Conservation (phyloP, 108 stramenopile species). For the Chaetoceros tenuissimus region DNA sequence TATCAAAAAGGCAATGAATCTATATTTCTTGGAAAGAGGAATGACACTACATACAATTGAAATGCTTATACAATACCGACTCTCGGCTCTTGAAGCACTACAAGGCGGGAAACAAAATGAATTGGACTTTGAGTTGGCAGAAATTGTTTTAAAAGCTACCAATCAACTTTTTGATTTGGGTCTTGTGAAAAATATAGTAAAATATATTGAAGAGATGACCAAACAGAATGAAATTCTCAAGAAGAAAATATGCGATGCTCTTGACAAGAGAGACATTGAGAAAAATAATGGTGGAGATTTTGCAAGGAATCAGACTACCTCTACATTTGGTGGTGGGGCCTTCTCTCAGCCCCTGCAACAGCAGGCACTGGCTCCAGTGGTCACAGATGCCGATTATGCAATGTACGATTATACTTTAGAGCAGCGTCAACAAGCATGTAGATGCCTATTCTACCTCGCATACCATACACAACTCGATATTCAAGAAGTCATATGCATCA, state of each 20-base stretch:
- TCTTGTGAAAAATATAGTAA: constrained; percentile 43
- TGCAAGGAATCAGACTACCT: background rate
- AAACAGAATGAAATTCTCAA: constrained; percentile 23
- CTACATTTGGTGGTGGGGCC: background rate
- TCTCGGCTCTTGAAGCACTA: background rate
- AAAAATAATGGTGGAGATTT: background rate
- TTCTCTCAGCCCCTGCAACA: constrained; percentile 3
- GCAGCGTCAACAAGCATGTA: constrained; percentile 58
- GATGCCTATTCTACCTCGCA: constrained; percentile 61
- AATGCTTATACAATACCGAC: constrained; percentile 26
- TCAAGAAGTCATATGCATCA: constrained; percentile 41
- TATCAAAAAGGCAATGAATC: constrained; percentile 12
- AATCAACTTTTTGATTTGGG: constrained; percentile 41
- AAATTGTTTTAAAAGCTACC: constrained; percentile 32
- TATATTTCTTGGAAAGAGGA: constrained; percentile 40
- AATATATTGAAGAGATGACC: constrained; percentile 41
- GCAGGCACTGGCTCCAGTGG: constrained; percentile 3
- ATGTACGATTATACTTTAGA: constrained; percentile 32
- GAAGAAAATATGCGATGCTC: constrained; percentile 6
- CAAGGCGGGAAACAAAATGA: too few relatives aligned
- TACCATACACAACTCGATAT: constrained; percentile 66
- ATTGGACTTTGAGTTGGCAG: constrained; percentile 1
- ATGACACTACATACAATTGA: constrained; percentile 17
- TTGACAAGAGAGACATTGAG: background rate
- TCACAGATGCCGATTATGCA: constrained; percentile 34